Evolutionary conservation across 306 rosid genomes (phyloP), one percentile per base, ranked within the genome.

Genomic region (Luffa aegyptiaca): DNA sequence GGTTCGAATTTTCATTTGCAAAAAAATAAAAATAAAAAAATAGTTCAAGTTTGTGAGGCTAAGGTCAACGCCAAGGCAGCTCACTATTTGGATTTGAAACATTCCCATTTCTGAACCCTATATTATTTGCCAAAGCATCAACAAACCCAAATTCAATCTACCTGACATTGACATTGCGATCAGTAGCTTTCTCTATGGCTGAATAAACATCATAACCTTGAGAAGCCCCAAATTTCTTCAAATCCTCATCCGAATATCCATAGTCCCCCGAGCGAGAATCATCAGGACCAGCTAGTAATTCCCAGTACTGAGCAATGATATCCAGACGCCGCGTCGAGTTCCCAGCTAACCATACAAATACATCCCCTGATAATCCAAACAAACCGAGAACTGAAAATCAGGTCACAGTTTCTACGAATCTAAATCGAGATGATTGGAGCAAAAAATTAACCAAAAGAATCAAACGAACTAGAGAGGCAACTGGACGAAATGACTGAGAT

Each of bases 221-320:
- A 51, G 73, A 46, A 20, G 96, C 97, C 77, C 98, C 97, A 56
- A 95, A 92, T 36, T 82, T 74, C 6, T 71, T 61, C 92, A 95
- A 82, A 72, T 95, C 92, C 35, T 58, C 68, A 51, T 75, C 35
- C 26, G 97, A 84, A 82, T 90, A 95, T 70, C 98, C 97, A 48
- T 89, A 90, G 76, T 95, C 97, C 10, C 98, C 97, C 0, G 98
- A 92, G 14, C 89, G 90, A 84, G 91, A 80, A 81, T 92, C 90
- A 2, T 87, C 2, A 0, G 97, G 92, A 8, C 79, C 79, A 64
- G 97, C 91, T 17, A 79, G 46, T 3, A 95, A 83, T 59, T 92
- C 88, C 98, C 98, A 95, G 65, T 95, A 95, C 81, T 90, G 96
- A 46, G 97, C 96, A 66, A 86, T 92, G 64, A 95, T 83, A 83